These are phyloP conservation scores for Cercospora zeina DNA, from an alignment of 2,329 filamentous ascomycete genomes.

Conservation along the genomic window DNA sequence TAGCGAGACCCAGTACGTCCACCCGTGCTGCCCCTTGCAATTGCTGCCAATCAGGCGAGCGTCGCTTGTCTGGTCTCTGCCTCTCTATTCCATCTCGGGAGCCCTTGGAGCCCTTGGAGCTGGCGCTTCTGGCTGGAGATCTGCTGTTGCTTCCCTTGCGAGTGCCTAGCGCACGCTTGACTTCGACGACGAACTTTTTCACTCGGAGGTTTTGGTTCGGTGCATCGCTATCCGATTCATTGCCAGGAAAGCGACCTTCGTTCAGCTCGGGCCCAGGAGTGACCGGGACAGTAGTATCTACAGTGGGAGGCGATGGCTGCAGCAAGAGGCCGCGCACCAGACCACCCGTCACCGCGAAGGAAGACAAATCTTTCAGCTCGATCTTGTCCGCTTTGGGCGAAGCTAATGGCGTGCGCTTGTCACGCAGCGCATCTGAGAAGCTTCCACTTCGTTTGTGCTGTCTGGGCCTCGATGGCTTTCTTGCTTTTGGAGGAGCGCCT, in stretches of 20 bases:
- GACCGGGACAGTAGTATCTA: constrained; percentile 56
- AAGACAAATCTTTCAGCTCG: constrained; percentile 50
- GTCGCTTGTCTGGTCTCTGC: constrained; percentile 19
- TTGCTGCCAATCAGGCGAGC: constrained; percentile 33
- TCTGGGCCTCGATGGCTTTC: constrained; percentile 39
- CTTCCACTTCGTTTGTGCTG: constrained; percentile 82
- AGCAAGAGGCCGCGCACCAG: constrained; percentile 84
- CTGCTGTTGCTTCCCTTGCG: constrained; percentile 29
- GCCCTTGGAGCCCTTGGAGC: constrained; percentile 46
- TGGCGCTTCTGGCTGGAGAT: constrained; percentile 27
- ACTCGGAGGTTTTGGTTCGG: constrained; percentile 63
- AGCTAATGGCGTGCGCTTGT: constrained; percentile 59
- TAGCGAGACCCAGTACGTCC: constrained; percentile 67
- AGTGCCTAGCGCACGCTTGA: constrained; percentile 76
- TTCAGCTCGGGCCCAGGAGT: constrained; percentile 47
- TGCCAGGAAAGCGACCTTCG: constrained; percentile 20
- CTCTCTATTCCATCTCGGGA: constrained; percentile 16
- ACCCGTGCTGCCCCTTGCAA: constrained; percentile 34
- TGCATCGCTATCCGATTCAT: constrained; percentile 21
- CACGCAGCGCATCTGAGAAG: constrained; percentile 78
- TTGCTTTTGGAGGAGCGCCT: constrained; percentile 11
- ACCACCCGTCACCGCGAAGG: constrained; percentile 72
- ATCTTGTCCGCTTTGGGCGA: constrained; percentile 47
- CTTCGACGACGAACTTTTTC: constrained; percentile 81
- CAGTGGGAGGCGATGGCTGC: constrained; percentile 77